Conservation (phyloP, 257 asterid species). For the Leonotis leonurus region DNA sequence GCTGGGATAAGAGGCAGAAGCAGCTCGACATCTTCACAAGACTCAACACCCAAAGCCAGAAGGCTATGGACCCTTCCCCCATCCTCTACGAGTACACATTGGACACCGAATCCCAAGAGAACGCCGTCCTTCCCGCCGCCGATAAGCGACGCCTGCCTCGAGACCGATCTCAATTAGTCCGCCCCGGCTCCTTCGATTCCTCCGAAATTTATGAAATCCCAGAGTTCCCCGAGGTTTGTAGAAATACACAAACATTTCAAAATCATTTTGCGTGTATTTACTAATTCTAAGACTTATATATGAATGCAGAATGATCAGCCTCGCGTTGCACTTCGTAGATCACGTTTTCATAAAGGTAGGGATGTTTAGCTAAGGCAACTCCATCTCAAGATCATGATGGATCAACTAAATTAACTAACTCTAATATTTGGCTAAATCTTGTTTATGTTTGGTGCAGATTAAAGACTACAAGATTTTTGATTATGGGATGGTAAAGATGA, state of each 20-base stretch:
- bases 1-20: constrained; percentile 49
- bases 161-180: constrained; percentile 20
- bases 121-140: constrained; percentile 18
- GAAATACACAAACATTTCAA: background rate
- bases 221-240: constrained; percentile 45
- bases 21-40: constrained; percentile 40
- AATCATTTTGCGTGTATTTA: background rate
- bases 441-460: constrained; percentile 23
- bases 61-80: constrained; percentile 22
- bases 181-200: constrained; percentile 44
- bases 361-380: too few relatives aligned
- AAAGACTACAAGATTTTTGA: background rate
- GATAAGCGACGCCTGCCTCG: constrained; percentile 21
- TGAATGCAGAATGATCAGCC: constrained; percentile 27
- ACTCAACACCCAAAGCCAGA: constrained; percentile 29
- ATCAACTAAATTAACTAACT: background rate
- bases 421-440: too few relatives aligned
- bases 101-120: constrained; percentile 33
- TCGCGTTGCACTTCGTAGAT: constrained; percentile 39
- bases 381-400: background rate
- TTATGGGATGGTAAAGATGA: background rate
- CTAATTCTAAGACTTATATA: background rate
- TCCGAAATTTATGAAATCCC: constrained; percentile 31
- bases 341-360: constrained; percentile 63
- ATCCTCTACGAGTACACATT: constrained; percentile 3